Evolutionary conservation across 257 asterid species (phyloP).

Genomic region (Solanum habrochaites): DNA sequence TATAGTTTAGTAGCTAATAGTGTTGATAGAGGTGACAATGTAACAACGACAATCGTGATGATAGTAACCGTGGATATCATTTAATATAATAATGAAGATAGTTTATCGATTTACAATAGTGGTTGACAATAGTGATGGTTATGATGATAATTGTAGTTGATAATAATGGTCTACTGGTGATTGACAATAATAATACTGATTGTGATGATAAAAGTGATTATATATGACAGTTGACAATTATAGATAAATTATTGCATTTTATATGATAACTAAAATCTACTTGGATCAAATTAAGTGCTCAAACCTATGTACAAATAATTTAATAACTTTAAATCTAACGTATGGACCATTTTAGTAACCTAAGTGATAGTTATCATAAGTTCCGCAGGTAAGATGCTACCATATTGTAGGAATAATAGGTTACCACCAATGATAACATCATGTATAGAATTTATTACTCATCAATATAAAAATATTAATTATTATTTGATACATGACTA

Average conservation of each 20-base stretch:
- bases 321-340: neutral
- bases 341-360: no score
- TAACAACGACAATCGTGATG: neutral
- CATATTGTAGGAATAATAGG: neutral
- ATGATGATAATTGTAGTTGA: neutral
- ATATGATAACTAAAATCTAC: neutral
- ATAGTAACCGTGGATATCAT: neutral
- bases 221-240: rapidly evolving
- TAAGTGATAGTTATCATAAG: neutral
- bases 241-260: neutral
- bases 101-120: no score
- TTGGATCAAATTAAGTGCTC: neutral
- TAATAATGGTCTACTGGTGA: neutral
- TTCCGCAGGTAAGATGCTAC: neutral
- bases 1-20: neutral
- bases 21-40: neutral
- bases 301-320: neutral
- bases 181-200: neutral
- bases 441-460: neutral
- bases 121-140: no score
- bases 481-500: neutral
- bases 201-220: rapidly evolving
- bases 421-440: neutral
- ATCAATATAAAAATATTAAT: neutral
- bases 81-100: neutral